Base-by-base conservation (phyloP, 2,329 filamentous ascomycete species). In the Rhynchosporium graminicola region DNA sequence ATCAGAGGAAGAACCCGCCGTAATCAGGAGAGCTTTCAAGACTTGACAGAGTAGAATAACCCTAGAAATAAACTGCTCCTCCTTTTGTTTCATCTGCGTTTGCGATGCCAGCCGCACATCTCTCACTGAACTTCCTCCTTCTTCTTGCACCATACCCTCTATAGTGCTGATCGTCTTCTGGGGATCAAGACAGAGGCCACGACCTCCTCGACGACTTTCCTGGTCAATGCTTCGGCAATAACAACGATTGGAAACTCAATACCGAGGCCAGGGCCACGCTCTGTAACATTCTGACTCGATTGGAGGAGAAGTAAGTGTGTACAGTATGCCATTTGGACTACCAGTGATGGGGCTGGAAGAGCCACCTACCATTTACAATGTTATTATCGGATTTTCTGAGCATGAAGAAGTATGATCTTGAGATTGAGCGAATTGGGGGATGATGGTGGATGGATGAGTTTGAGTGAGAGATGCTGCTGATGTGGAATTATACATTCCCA, bases 181-280 rank as follows among this genome's bases (percentile, higher is more conserved):
- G 48, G 48, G 52, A 56, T 40, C 52, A 56, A 38, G 52, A 56
- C 52, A 20, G 52, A 33, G 52, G 36, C 26, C 52, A 56, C 38
- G 52, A 26, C 33, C 52, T 56, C 26, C 13, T 26, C 15, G 48
- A 51, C 48, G 31, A 51, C 26, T 3, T 51, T 10, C 13, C 7
- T 6, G 48, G 48, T 7, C 48, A 51, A 13, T 51, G 48, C 48
- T 51, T 26, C 8, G 26, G 31, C 12, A 13, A 29, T 29, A 31
- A 9, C 2, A 31, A 29, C 10, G n/a, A 26, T 7, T 40, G 36
- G 36, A 40, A 40, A 40, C 12, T 40, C 36, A 40, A 40, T 12
- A 8, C 12, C 36, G 36, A 40, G 36, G 7, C 2, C 36, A 12
- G 1, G 7, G 36, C 12, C 36, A 1, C 36, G 12, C 36, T 12